Evolutionary conservation across 2,329 filamentous ascomycete genomes (phyloP).

Genomic region (Atkinsonella hypoxylon): DNA sequence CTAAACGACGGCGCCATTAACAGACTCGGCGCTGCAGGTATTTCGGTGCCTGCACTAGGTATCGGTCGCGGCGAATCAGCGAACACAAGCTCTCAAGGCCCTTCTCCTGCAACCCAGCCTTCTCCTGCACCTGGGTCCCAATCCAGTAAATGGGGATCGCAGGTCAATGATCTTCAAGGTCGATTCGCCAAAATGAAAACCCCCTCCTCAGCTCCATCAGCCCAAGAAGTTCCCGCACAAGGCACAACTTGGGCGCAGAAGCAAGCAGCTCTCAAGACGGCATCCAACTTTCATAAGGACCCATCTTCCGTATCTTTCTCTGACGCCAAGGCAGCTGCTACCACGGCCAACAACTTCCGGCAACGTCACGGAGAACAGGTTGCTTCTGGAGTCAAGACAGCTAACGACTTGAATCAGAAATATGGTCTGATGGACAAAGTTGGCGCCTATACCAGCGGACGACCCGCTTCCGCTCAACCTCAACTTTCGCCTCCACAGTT

Average conservation of each 20-base stretch:
- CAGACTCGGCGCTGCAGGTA: slow-evolving; percentile 59
- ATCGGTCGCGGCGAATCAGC: slow-evolving; percentile 41
- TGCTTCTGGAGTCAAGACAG: slow-evolving; percentile 43
- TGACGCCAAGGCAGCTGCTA: slow-evolving; percentile 45
- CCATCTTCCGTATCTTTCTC: slow-evolving; percentile 48
- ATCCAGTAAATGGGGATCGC: slow-evolving; percentile 17
- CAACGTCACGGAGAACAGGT: slow-evolving; percentile 60
- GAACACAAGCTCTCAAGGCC: slow-evolving; percentile 16
- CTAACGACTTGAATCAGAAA: slow-evolving; percentile 47
- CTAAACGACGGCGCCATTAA: slow-evolving; percentile 47
- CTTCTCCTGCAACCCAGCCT: slow-evolving; percentile 14
- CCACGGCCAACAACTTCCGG: slow-evolving; percentile 56
- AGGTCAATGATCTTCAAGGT: slow-evolving; percentile 55
- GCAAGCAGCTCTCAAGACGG: slow-evolving; percentile 50
- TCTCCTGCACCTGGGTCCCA: slow-evolving; percentile 10
- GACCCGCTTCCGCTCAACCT: slow-evolving; percentile 7
- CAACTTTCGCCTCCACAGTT: slow-evolving; percentile 1
- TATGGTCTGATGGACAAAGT: slow-evolving; percentile 39
- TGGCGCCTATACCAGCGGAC: slow-evolving; percentile 15
- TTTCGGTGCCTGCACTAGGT: slow-evolving; percentile 67
- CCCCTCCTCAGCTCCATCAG: slow-evolving; percentile 13
- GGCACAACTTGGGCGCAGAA: slow-evolving; percentile 55
- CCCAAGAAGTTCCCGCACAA: slow-evolving; percentile 20
- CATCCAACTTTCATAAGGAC: slow-evolving; percentile 45
- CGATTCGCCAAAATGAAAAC: slow-evolving; percentile 47